Evolutionary conservation across 768 basidiomycete species (phyloP), one percentile per base, ranked within the genome.

Genomic region (Suillus spraguei): DNA sequence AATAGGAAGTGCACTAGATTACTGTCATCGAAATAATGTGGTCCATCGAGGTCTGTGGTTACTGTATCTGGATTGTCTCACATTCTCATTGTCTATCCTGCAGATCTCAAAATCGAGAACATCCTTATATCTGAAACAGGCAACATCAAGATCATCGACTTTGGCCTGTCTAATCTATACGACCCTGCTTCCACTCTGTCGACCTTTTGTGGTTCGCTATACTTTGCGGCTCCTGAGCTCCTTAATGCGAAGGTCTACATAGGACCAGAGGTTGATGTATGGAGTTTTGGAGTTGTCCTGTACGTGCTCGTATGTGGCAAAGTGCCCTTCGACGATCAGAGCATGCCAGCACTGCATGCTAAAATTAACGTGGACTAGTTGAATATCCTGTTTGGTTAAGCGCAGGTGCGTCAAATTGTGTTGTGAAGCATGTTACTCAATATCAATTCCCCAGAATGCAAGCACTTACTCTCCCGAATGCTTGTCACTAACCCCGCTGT

Each of bases 101-200:
- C 49, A 75, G 90, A 99, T 80, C 90, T 99, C 68, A 99, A 99
- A 82, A 99, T 99, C 73, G 97, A 99, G 79, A 99, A 98, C 80
- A 99, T 99, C 70, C 90, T 99, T 73, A 99, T 99, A 68, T 97
- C 95, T 1, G 95, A 97, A 67, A 93, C 93, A 0, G 97, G 97
- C 13, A 99, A 98, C 79, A 99, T 99, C 83, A 99, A 99, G 84
- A 98, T 99, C 66, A 99, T 99, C 75, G 97, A 99, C 78, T 99
- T 99, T 77, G 97, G 97, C 55, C 83, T 99, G 9, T 98, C 97
- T 3, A 99, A 99, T 78, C 83, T 99, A 14, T 99, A 89, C 74
- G 87, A 97, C 69, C 97, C 97, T 2, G 71, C 78, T 10, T 70
- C 78, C 56, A 93, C 95, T 72, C 86, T 99, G 2, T 86, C 92